A percentile compares a stretch with the other conserved stretches of the same genome.
phyloP scores from a whole-genome alignment of 306 rosid species.

The Herpetospermum pedunculosum region DNA sequence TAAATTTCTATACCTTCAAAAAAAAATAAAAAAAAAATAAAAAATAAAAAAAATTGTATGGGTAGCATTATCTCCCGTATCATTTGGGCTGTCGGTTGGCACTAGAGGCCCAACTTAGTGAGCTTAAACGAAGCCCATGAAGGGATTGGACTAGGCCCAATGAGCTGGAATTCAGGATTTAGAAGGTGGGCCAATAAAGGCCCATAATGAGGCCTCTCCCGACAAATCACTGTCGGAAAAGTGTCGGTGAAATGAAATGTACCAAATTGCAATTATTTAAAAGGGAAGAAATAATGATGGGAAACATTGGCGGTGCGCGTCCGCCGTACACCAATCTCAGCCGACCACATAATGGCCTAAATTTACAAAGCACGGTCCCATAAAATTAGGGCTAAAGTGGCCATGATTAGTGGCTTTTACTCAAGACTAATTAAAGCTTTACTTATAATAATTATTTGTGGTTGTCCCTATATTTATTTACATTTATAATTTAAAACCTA shows the following conservation, averaged over 20 bases:
- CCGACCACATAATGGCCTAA: slow-evolving; percentile 9
- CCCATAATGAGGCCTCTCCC: neutral
- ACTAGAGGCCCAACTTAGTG: neutral
- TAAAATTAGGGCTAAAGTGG: slow-evolving; percentile 9
- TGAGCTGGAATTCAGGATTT: neutral
- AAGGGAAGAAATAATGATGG: slow-evolving; percentile 3
- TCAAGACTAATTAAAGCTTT: neutral
- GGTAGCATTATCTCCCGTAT: too few species aligned
- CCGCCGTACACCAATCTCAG: slow-evolving; percentile 1
- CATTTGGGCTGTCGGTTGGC: neutral
- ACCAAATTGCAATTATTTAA: neutral
- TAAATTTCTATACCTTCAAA: too few species aligned
- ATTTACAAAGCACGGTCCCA: slow-evolving; percentile 9
- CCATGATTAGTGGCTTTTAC: slow-evolving; percentile 9
- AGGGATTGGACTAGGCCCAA: neutral
- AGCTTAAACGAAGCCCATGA: neutral
- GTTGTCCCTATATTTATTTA: slow-evolving; percentile 1
- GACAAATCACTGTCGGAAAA: neutral
- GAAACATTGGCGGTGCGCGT: neutral
- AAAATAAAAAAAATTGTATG: too few species aligned
- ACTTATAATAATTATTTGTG: slow-evolving; percentile 1
- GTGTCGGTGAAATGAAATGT: slow-evolving; percentile 9
- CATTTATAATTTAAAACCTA: neutral
- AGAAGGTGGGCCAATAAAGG: neutral
- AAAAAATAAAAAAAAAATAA: too few species aligned